Evolutionary conservation across 495 filamentous ascomycete species (phyloP).

Genomic region (Gamarada debralockiae): DNA sequence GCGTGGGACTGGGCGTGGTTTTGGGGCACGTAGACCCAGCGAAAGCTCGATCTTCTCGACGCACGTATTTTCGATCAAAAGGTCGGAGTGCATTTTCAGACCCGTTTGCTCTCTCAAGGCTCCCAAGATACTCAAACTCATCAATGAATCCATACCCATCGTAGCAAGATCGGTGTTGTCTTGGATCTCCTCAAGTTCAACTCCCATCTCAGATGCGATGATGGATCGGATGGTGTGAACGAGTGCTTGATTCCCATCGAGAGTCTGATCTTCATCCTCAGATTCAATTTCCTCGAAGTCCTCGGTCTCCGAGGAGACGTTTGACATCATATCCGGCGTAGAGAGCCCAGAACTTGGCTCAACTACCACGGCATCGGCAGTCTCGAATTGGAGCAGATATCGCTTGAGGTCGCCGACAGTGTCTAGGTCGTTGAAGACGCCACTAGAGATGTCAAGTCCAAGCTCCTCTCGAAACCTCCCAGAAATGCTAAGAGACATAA

Average conservation of each 20-base stretch:
- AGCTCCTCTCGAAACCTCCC: constrained; percentile 52
- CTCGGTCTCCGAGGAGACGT: too few relatives aligned
- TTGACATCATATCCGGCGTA: too few relatives aligned
- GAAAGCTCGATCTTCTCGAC: neutral
- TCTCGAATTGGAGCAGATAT: too few relatives aligned
- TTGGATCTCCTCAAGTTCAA: constrained; percentile 60
- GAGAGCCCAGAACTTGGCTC: too few relatives aligned
- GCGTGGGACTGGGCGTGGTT: too few relatives aligned
- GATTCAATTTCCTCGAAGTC: too few relatives aligned
- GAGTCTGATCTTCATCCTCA: too few relatives aligned
- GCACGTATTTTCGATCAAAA: constrained; percentile 27
- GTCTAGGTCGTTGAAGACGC: constrained; percentile 50
- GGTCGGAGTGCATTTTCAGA: constrained; percentile 36
- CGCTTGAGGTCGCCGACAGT: constrained; percentile 34
- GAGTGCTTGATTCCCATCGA: too few relatives aligned
- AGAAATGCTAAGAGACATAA: constrained; percentile 51
- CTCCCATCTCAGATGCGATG: constrained; percentile 65
- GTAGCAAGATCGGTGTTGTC: constrained; percentile 47
- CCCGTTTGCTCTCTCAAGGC: constrained; percentile 55
- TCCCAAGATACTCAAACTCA: constrained; percentile 52
- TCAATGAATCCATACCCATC: constrained; percentile 58
- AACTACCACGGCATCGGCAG: too few relatives aligned
- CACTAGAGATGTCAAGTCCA: constrained; percentile 47
- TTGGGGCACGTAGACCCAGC: neutral
- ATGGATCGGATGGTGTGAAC: too few relatives aligned